Base-by-base conservation (phyloP, 2,329 filamentous ascomycete genomes). In the Fusarium vanettenii region DNA sequence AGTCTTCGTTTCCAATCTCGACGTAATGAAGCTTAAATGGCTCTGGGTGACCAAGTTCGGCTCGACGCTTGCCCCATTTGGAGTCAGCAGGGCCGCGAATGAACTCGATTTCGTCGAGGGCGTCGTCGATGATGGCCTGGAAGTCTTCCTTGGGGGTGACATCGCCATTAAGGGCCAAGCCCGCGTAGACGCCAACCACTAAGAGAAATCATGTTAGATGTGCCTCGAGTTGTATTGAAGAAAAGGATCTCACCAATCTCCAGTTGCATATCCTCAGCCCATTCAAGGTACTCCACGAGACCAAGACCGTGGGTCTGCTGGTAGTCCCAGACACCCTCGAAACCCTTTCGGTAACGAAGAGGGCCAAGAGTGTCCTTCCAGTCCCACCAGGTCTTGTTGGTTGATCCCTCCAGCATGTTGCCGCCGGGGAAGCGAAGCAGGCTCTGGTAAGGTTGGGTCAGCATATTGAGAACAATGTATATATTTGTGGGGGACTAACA, bases 1-100 rank as follows among this genome's bases (percentile, higher is more conserved):
- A 89, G 75, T 93, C 92, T 79, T 93, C 92, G 79, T 93, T 93
- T 68, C 92, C 92, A 50, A 93, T 82, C 81, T 93, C 92, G 64
- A 93, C 89, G 74, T 89, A 91, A 13, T 87, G 84, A 59, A 93
- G 85, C 33, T 80, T 83, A 82, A 90, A 93, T 0, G 92, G 91
- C 68, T 90, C 85, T 0, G 89, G 86, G 75, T 92, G 88, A 5
- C 92, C 92, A 3, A 91, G 85, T 50, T 87, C 82, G 8, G 90
- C 90, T 20, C 91, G 89, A 8, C 87, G 81, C 5, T 87, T 84
- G 16, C 91, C 91, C 84, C 89, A 92, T 27, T 85, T 86, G 1
- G 89, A 89, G 55, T 85, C 82, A 1, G 82, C 79, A 41, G 87
- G 82, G 4, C 91, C 91, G 13, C 86, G 85, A 37, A 92, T 85